These are phyloP conservation scores for Friedmanniomyces endolithicus DNA, from an alignment of 495 filamentous ascomycete genomes.

Conservation along the genomic window DNA sequence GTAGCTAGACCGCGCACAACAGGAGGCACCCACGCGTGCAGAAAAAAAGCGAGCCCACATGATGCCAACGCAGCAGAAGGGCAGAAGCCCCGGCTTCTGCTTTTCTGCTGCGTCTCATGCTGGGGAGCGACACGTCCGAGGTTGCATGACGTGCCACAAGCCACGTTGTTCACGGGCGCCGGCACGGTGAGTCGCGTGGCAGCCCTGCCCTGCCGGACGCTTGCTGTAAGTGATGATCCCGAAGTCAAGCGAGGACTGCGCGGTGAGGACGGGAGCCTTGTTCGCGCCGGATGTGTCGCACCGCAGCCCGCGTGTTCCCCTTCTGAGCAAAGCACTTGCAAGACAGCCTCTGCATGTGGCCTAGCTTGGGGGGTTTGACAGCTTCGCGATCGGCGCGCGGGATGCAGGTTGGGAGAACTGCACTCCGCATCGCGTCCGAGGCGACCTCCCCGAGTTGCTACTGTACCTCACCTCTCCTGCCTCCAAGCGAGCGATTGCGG, in stretches of 20 bases:
- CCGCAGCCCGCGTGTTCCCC: neutral
- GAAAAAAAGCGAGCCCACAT: neutral
- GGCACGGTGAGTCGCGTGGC: slow-evolving; percentile 3
- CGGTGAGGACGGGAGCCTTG: too few relatives aligned
- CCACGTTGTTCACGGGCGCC: slow-evolving; percentile 7
- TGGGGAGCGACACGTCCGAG: neutral
- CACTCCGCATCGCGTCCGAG: neutral
- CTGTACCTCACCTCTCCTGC: neutral
- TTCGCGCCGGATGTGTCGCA: slow-evolving; percentile 1
- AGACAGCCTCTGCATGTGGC: neutral
- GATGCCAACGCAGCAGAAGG: too few relatives aligned
- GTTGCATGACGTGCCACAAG: neutral
- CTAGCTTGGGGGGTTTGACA: neutral
- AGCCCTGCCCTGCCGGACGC: neutral
- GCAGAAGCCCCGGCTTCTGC: neutral
- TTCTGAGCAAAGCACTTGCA: neutral
- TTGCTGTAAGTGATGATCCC: neutral
- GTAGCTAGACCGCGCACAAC: neutral
- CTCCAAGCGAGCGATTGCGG: neutral
- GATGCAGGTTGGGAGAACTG: neutral
- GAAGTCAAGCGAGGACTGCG: neutral
- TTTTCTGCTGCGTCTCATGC: too few relatives aligned
- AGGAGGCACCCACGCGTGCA: neutral
- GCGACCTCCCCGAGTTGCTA: neutral
- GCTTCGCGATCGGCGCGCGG: neutral